Percentiles rank a stretch among this genome's conserved stretches.
These are phyloP conservation scores for Persicaria maculosa DNA, from an alignment of 148 eudicot genomes.

Conservation along the genomic window DNA sequence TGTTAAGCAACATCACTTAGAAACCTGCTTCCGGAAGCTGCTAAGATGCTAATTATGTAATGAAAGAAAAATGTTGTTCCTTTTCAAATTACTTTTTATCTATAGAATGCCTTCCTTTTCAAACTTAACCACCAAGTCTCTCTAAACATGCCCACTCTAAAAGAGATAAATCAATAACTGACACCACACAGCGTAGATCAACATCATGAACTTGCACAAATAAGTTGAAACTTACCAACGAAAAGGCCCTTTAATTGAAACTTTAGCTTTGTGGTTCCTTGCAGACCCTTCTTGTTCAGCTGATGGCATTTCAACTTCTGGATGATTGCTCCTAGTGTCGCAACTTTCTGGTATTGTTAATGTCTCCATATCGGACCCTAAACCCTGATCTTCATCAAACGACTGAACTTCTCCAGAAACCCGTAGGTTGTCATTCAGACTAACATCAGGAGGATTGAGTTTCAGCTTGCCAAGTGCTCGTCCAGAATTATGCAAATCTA, in stretches of 20 bases:
- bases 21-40: background rate
- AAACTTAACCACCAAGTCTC: background rate
- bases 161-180: slow-evolving; percentile 5
- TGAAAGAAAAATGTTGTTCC: too few relatives aligned
- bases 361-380: background rate
- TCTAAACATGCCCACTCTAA: background rate
- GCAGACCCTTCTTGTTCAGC: slow-evolving; percentile 18
- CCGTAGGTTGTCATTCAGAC: slow-evolving; percentile 26
- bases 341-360: slow-evolving; percentile 3
- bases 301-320: slow-evolving; percentile 7
- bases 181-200: background rate
- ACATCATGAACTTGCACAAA: slow-evolving; percentile 8
- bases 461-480: slow-evolving; percentile 51
- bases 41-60: too few relatives aligned
- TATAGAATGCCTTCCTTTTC: background rate
- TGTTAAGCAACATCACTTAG: background rate
- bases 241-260: slow-evolving; percentile 37
- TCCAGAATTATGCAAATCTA: slow-evolving; percentile 48
- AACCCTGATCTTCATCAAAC: slow-evolving; percentile 10
- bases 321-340: background rate
- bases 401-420: slow-evolving; percentile 6
- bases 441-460: slow-evolving; percentile 29
- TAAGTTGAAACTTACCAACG: slow-evolving; percentile 38
- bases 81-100: too few relatives aligned
- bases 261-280: slow-evolving; percentile 24